Evolutionary conservation across 768 basidiomycete species (phyloP), one percentile per base, ranked within the genome.

Genomic region (Neoboletus magnificus): DNA sequence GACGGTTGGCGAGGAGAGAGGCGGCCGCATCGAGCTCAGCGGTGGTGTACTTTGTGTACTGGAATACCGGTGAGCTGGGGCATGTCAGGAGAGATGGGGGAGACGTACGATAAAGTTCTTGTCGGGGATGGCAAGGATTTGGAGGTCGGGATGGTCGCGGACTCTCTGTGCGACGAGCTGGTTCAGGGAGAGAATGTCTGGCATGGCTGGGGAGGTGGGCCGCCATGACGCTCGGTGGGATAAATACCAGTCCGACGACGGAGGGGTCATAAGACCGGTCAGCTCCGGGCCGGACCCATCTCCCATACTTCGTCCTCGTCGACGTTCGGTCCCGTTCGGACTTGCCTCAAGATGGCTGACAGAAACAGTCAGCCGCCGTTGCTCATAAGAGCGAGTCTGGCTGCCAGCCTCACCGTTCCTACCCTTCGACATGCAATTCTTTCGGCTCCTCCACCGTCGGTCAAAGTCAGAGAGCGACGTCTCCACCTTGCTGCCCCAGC

Each of bases 361-460:
- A 12, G 16, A 13, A 1, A 32, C 12, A 20, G 64, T 65, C 64
- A 65, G 64, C 64, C 64, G 37, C 64, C 27, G 6, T n/a, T 2
- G n/a, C 11, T 15, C 48, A 57, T 66, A 65, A 66, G 66, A 54
- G 30, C 35, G 55, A 40, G 50, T 52, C 46, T 35, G 32, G 15
- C 5, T 15, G 6, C 30, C 22, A 2, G 11, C 8, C 37, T 25
- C 5, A 8, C 16, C 25, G 36, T 46, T 37, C 6, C 27, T 22
- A 10, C 18, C 29, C 22, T 27, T 48, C 47, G 52, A 48, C 55
- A 81, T 81, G 80, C 75, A 73, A 6, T 77, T 80, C 62, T 79
- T 79, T 72, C 71, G 69, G 58, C 68, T 79, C 27, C 75, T 79
- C 25, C 76, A 81, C 58, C 77, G 79, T 62, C 76, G 73, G 55